Percentiles rank a stretch among this genome's conserved stretches.
Conservation (phyloP, 176 grass and related monocot species). For the Oryza coarctata region DNA sequence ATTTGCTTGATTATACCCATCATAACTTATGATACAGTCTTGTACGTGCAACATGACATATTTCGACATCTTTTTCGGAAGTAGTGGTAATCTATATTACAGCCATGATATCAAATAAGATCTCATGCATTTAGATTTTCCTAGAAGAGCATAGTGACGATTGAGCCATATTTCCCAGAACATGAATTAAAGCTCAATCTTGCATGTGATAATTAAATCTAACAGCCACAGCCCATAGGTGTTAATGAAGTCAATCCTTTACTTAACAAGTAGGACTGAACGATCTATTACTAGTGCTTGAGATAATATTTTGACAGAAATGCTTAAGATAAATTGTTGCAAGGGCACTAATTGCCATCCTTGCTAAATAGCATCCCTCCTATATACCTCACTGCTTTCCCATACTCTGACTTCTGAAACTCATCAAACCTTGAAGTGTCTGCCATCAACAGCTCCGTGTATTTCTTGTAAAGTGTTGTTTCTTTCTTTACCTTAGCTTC, state of each 20-base stretch:
- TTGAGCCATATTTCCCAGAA: no score
- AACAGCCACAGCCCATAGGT: not conserved
- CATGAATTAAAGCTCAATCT: not conserved
- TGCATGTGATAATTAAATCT: not conserved
- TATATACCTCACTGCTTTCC: constrained; percentile 39
- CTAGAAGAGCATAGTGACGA: no score
- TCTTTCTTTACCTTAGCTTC: constrained; percentile 34
- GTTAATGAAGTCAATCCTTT: not conserved
- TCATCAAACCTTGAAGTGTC: constrained; percentile 36
- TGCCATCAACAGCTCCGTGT: constrained; percentile 39
- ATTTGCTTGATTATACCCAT: no score
- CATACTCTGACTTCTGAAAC: constrained; percentile 35
- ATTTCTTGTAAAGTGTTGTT: constrained; percentile 38
- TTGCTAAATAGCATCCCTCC: constrained; percentile 27
- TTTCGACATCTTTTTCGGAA: no score
- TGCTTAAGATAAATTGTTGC: not conserved
- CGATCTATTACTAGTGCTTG: not conserved
- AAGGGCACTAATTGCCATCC: not conserved
- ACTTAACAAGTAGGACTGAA: not conserved
- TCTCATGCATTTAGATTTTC: no score
- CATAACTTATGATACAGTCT: no score
- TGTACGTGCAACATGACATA: no score
- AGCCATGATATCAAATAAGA: no score
- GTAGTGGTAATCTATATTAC: no score
- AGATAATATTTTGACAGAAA: not conserved